Base-by-base conservation (phyloP, 1,139 yeast species). In the Yamadazyma songkhlaensis region DNA sequence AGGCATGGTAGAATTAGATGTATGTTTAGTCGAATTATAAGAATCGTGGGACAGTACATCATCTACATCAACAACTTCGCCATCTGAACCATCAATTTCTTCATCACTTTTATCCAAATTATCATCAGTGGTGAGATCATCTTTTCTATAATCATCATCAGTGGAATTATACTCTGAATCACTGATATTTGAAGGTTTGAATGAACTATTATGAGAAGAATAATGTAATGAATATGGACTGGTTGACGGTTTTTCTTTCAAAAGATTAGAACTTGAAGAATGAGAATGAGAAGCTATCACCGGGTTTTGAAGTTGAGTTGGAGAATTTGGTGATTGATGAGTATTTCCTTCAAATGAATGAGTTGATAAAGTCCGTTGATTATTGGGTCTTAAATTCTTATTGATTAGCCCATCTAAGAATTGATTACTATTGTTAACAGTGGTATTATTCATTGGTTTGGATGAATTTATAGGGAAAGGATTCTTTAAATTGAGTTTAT, bases 11-110 rank as follows among this genome's bases (percentile, higher is more conserved):
- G 51, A 40, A 20, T 43, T 38, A 1, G 52, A 42, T 2, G 54
- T 35, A 24, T 43, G 41, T 20, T 42, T 39, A 4, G 47, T 42
- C 6, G 50, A 42, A 36, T 40, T 44, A 29, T 43, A 48, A 5
- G 54, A 47, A 5, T 60, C 69, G 34, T 63, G 71, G 9, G 61
- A 62, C 4, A 66, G 62, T 1, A 53, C 51, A 31, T 55, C 59
- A 14, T 55, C 62, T 14, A 57, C 68, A 11, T 55, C 64, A 23
- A 55, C 68, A 13, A 62, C 68, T 33, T 61, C 63, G 36, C 58
- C 61, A 12, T 34, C 37, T 9, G 32, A 11, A 20, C 43, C 44
- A 10, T 27, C 42, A 26, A 44, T 17, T 25, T 40, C 43, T 22
- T 34, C 29, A 11, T 39, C 42, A 13, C 36, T 31, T 14, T 34